Base-by-base conservation (phyloP, 208 protist species). In the Histomonas meleagridis region DNA sequence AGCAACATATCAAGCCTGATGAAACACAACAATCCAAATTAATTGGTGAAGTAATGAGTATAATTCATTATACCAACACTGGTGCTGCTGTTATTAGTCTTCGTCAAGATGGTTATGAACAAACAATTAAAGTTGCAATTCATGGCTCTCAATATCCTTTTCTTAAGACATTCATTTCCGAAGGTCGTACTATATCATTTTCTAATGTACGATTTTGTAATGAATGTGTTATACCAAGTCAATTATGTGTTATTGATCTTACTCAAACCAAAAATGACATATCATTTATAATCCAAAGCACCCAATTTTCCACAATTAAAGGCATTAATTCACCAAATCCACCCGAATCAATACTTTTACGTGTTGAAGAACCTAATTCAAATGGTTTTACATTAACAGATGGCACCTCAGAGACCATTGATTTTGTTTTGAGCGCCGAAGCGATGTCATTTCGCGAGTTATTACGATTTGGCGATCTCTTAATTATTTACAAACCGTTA, bases 141-240 rank as follows among this genome's bases (percentile, higher is more conserved):
- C 76, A 86, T 49, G 16, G 46, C 1, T 7, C 76, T 32, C 46
- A 55, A 26, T 51, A 38, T 46, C 76, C 76, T 38, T 86, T 55
- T 86, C 26, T 86, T 32, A 16, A 86, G 5, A 86, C 43, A 86
- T 86, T 86, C 26, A 32, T 86, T 32, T 38, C 76, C 2, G 40
- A 12, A 55, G 76, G 76, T 32, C 40, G 46, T 51, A 32, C 1
- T 32, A 55, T 86, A 38, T 46, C 51, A 18, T 26, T 86, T 38
- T 40, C 76, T 16, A 86, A 86, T 16, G 32, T 48, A 12, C 76
- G 76, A n/a, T 86, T 86, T 55, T 86, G 46, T 18, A 86, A 86
- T 38, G 40, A 86, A 1, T 43, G 18, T 38, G 14, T 86, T 38
- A 46, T 86, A 18, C 76, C 76, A 18, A 86, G 55, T 35, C 76